Base-by-base conservation (phyloP, 2,329 filamentous ascomycete genomes). In the Diatrype stigma region DNA sequence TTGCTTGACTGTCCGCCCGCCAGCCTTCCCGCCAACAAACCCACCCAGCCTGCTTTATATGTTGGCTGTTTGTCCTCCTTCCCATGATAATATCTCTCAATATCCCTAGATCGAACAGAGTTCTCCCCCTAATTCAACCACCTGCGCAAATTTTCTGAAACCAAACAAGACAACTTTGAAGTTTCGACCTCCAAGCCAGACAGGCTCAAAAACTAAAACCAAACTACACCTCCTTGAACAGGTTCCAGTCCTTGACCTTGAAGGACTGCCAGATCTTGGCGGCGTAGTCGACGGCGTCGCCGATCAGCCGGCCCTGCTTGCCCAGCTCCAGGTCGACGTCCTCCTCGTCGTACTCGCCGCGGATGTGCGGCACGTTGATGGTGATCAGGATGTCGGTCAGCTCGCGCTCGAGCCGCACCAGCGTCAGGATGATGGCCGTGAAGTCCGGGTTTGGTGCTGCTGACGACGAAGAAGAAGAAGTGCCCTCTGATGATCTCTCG, bases 311-410 rank as follows among this genome's bases (percentile, higher is more conserved):
- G 3, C 85, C 87, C 63, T 80, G 79, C 65, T 80, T 84, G 16
- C 84, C 84, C 51, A 83, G 70, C 63, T 83, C 78, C 50, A 85
- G 70, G 63, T 89, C 82, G 16, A 93, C 82, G 30, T 90, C 85
- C 8, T 86, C 85, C 67, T 85, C 81, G 60, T 85, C 77, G 65
- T 90, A 90, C 67, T 88, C 82, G 55, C 86, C 85, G 60, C 82
- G 78, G 59, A 90, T 86, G 65, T 94, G 87, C 26, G 92, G 93
- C 45, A 96, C 88, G 70, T 96, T 96, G 64, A 96, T 82, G 38
- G 89, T 89, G 55, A 96, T 83, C 45, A 96, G 74, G 37, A 97
- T 73, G 69, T 97, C 93, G 1, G 92, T 93, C 51, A 76, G 77
- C 65, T 91, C 79, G 61, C 81, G 79, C 69, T 86, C 86, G 45